Percentiles rank a stretch among this genome's conserved stretches.
phyloP scores from a whole-genome alignment of 2,329 filamentous ascomycete genomes.

The Metarhizium robertsii region DNA sequence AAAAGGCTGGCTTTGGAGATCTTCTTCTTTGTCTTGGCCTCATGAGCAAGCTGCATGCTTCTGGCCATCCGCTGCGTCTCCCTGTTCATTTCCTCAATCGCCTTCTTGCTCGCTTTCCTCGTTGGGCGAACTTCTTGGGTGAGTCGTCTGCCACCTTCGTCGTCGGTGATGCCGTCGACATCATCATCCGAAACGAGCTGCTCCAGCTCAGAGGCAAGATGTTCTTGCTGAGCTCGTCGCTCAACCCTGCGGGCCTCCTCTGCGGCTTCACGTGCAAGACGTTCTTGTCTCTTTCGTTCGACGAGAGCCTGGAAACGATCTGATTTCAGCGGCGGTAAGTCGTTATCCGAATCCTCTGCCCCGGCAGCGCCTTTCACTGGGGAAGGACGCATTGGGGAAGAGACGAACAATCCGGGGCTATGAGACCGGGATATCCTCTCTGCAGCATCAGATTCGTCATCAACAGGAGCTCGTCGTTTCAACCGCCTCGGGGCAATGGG shows the following conservation, averaged over 20 bases:
- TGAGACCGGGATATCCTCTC: slow-evolving; percentile 14
- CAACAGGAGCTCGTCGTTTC: slow-evolving; percentile 24
- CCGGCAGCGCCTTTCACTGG: slow-evolving; percentile 18
- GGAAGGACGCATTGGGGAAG: slow-evolving; percentile 34
- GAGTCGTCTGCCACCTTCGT: slow-evolving; percentile 53
- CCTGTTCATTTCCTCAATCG: slow-evolving; percentile 85
- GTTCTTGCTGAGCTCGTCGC: slow-evolving; percentile 26
- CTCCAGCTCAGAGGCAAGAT: slow-evolving; percentile 25
- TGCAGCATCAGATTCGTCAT: slow-evolving; percentile 18
- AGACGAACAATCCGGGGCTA: slow-evolving; percentile 45
- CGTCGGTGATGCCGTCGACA: slow-evolving; percentile 48
- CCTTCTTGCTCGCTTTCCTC: slow-evolving; percentile 89
- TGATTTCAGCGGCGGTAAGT: slow-evolving; percentile 38
- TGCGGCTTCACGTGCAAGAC: slow-evolving; percentile 55
- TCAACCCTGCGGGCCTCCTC: slow-evolving; percentile 40
- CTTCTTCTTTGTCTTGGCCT: slow-evolving; percentile 86
- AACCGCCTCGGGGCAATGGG: slow-evolving; percentile 32
- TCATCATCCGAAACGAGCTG: slow-evolving; percentile 27
- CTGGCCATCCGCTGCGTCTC: slow-evolving; percentile 88
- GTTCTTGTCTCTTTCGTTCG: slow-evolving; percentile 62
- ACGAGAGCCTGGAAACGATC: slow-evolving; percentile 63
- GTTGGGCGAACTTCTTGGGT: slow-evolving; percentile 61
- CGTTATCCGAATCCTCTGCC: slow-evolving; percentile 35
- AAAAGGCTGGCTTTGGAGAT: slow-evolving; percentile 77
- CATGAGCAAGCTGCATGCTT: slow-evolving; percentile 84